Evolutionary conservation across 1,284 basidiomycete genomes (phyloP).

Genomic region (Leccinum variabile): DNA sequence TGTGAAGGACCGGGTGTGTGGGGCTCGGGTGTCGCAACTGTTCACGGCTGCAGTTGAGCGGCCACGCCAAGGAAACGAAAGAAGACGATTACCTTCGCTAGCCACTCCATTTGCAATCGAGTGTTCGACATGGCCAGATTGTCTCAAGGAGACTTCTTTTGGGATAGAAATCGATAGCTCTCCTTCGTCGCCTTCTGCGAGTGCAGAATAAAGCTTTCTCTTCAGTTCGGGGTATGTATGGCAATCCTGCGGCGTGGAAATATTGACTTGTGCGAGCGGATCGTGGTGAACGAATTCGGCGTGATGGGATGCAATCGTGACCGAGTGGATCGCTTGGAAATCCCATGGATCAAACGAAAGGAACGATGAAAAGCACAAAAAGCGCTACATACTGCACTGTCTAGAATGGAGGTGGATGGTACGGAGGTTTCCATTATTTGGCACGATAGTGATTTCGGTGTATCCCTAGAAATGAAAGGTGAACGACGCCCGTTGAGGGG

Average conservation of each 20-base stretch:
- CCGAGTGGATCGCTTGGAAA: conserved; percentile 65
- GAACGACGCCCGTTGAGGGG: conserved; percentile 19
- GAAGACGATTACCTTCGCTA: conserved; percentile 47
- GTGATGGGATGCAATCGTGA: conserved; percentile 65
- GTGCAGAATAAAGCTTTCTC: conserved; percentile 86
- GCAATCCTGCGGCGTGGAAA: conserved; percentile 77
- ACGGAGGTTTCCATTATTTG: conserved; percentile 71
- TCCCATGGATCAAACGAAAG: conserved; percentile 19
- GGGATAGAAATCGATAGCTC: conserved; percentile 92
- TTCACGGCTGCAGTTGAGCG: conserved; percentile 12
- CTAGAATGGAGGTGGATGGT: conserved; percentile 85
- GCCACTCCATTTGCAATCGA: conserved; percentile 39
- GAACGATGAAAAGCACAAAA: neutral
- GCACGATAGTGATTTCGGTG: conserved; percentile 87
- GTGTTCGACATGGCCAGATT: conserved; percentile 50
- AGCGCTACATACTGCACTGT: conserved; percentile 67
- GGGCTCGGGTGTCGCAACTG: conserved; percentile 77
- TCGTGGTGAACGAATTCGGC: conserved; percentile 79
- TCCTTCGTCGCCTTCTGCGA: conserved; percentile 90
- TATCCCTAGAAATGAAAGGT: conserved; percentile 61
- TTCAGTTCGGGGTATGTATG: conserved; percentile 93
- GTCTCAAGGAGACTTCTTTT: conserved; percentile 70
- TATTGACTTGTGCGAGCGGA: conserved; percentile 68
- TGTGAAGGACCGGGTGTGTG: conserved; percentile 61
- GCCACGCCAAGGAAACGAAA: neutral